Evolutionary conservation across 768 basidiomycete genomes (phyloP), one percentile per base, ranked within the genome.

Genomic region (Pleurotus tuber-regium): DNA sequence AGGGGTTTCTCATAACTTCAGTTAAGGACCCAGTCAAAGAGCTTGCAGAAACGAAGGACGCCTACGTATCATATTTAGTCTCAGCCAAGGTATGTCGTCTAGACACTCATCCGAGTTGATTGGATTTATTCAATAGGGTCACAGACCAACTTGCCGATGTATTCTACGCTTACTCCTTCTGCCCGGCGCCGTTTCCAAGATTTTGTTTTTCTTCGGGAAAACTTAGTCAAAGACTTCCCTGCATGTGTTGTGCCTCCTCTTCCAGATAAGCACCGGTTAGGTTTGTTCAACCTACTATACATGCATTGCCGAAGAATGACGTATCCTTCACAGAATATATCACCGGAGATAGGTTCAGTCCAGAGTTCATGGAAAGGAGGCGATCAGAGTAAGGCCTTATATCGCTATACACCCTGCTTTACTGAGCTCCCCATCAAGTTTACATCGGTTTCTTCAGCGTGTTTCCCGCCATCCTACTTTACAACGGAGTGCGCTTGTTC

Each of bases 221-320:
- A 96, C 60, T 80, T 99, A 21, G 81, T 83, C 9, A 86, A 85
- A 71, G 88, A 95, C 69, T 99, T 98, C 63, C 93, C 94, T 2
- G 97, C 97, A 51, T 96, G 94, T 61, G 94, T 99, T n/a, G 92
- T 98, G 0, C 95, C 97, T 23, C 91, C 92, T 7, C 77, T 99
- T 40, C 97, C 97, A 5, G 94, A 93, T 68, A 99, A 98, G 68
- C 97, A 98, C 63, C 79, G 97, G 48, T 71, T 98, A 63, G 96
- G 96, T 97, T 56, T 39, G 88, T 73, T 43, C 25, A 28, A 10
- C 19, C 31, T 48, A 9, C 35, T 54, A 42, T 33, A 43, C 19
- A 50, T 23, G 10, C 16, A 50, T 8, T 8, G 7, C 12, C 29
- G 29, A n/a, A 14, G 23, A 16, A 48, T 48, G 46, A 48, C 46